Conservation (phyloP, 257 asterid genomes). For the Orobanche coerulescens region DNA sequence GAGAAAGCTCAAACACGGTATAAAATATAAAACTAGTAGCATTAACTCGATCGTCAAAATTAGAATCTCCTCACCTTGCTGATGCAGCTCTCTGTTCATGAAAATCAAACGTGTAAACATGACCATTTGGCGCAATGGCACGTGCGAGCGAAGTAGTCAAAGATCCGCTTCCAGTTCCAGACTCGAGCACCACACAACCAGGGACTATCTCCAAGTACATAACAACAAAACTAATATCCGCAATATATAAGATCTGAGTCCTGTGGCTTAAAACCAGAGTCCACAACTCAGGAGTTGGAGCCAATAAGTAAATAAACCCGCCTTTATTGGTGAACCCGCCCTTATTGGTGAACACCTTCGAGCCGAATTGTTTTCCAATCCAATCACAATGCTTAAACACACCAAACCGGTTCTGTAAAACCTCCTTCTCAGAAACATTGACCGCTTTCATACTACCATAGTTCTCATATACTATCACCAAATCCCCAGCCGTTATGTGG, state of each 20-base stretch:
- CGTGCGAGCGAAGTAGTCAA: conserved; percentile 83
- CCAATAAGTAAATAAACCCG: conserved; percentile 68
- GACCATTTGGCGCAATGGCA: conserved; percentile 79
- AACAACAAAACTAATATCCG: conserved; percentile 85
- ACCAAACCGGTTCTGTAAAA: conserved; percentile 83
- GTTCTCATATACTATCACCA: conserved; percentile 78
- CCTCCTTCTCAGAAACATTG: conserved; percentile 47
- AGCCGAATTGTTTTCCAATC: conserved; percentile 87
- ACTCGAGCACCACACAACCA: conserved; percentile 87
- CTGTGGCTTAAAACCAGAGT: conserved; percentile 91
- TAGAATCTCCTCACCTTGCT: conserved; percentile 53
- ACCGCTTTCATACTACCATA: conserved; percentile 77
- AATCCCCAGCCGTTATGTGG: conserved; percentile 56
- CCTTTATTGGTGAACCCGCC: conserved; percentile 76
- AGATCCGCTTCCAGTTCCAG: conserved; percentile 98
- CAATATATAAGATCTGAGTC: conserved; percentile 91
- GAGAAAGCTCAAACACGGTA: background rate
- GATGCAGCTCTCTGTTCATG: conserved; percentile 93
- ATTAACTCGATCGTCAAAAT: background rate
- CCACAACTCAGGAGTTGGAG: conserved; percentile 97
- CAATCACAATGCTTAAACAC: conserved; percentile 79
- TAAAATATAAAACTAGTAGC: background rate
- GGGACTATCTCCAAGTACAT: conserved; percentile 87
- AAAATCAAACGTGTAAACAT: conserved; percentile 84
- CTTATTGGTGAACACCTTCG: conserved; percentile 70